Evolutionary conservation across 176 grass and related monocot species (phyloP).

Genomic region (Coix lacrymajobi): DNA sequence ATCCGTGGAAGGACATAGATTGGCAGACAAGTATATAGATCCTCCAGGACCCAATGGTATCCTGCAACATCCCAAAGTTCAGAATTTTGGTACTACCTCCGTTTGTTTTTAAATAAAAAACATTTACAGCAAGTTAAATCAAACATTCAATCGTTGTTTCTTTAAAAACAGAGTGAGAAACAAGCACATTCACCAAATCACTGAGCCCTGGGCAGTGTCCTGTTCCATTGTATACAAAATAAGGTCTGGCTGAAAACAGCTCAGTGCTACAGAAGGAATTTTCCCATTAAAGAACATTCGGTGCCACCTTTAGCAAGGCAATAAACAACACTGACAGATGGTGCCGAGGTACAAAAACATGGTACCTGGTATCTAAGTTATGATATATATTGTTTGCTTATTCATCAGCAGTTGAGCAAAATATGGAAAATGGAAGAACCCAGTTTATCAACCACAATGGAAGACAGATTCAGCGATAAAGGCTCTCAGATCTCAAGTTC

Average conservation of each 20-base stretch:
- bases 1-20: background rate
- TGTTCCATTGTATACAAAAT: background rate
- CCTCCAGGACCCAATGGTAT: background rate
- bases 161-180: background rate
- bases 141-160: background rate
- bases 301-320: constrained; percentile 2
- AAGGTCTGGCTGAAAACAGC: background rate
- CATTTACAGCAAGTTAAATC: background rate
- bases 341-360: constrained; percentile 10
- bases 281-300: background rate
- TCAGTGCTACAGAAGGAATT: background rate
- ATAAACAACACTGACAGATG: constrained; percentile 9
- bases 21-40: background rate
- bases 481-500: constrained; percentile 85
- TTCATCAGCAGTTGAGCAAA: constrained; percentile 32
- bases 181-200: background rate
- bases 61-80: background rate
- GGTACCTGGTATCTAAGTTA: background rate
- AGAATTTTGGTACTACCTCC: background rate
- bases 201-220: background rate
- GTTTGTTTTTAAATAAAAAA: background rate
- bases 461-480: constrained; percentile 63
- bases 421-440: background rate
- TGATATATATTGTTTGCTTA: constrained; percentile 37
- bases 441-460: background rate